A percentile compares a stretch with the other conserved stretches of the same genome.
These are phyloP conservation scores for Arthrinium puccinioides DNA, from an alignment of 2,329 filamentous ascomycete genomes.

Conservation along the genomic window DNA sequence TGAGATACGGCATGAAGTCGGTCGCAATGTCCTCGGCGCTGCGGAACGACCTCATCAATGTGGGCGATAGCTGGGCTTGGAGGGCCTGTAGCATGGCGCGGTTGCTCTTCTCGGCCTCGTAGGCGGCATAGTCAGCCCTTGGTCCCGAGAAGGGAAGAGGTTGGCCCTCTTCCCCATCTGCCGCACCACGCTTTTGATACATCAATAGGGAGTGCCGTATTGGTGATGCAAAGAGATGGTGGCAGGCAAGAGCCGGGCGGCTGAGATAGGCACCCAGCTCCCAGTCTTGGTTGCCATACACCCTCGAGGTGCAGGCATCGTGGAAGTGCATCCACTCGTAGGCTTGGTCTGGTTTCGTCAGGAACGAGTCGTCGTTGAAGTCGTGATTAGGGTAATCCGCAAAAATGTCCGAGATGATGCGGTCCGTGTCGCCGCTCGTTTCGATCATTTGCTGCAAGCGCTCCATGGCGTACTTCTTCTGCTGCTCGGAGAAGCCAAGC, in stretches of 20 bases:
- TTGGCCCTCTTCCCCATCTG: slow-evolving; percentile 42
- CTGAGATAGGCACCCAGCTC: slow-evolving; percentile 83
- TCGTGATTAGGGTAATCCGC: slow-evolving; percentile 77
- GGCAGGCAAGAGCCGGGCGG: slow-evolving; percentile 81
- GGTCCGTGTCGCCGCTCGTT: slow-evolving; percentile 70
- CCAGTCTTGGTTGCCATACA: slow-evolving; percentile 86
- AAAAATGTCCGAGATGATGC: slow-evolving; percentile 78
- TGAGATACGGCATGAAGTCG: slow-evolving; percentile 78
- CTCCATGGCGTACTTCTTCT: slow-evolving; percentile 65
- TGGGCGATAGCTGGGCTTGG: slow-evolving; percentile 64
- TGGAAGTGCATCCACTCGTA: slow-evolving; percentile 97
- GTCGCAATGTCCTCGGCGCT: slow-evolving; percentile 69
- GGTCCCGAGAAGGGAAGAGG: slow-evolving; percentile 73
- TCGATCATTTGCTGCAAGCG: slow-evolving; percentile 70
- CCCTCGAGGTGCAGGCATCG: slow-evolving; percentile 69
- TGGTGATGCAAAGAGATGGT: slow-evolving; percentile 79
- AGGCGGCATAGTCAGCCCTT: slow-evolving; percentile 72
- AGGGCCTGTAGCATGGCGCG: slow-evolving; percentile 65
- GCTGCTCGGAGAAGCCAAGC: slow-evolving; percentile 65
- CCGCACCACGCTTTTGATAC: slow-evolving; percentile 37
- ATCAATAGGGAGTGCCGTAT: slow-evolving; percentile 37
- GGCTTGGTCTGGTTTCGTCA: slow-evolving; percentile 71
- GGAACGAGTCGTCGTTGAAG: slow-evolving; percentile 86
- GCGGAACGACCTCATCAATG: slow-evolving; percentile 70
- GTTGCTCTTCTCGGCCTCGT: slow-evolving; percentile 75